Evolutionary conservation across 2,329 filamentous ascomycete species (phyloP).

Genomic region (Dendryphion nanum): DNA sequence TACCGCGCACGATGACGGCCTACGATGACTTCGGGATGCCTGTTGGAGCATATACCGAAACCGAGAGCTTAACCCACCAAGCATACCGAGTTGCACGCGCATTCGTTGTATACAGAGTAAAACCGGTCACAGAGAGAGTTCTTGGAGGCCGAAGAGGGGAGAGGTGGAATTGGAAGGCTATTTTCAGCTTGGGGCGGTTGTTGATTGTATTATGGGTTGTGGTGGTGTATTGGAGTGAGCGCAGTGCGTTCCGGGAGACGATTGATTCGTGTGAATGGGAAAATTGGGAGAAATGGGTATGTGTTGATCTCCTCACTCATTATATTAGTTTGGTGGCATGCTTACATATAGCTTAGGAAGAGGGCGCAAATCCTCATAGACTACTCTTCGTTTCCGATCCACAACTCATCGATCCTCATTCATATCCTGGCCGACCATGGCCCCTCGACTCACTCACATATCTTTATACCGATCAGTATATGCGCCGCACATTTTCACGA

Average conservation of each 20-base stretch:
- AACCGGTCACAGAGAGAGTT: slow-evolving; percentile 18
- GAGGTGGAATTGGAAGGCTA: slow-evolving; percentile 22
- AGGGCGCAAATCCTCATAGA: slow-evolving; percentile 75
- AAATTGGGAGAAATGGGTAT: slow-evolving; percentile 90
- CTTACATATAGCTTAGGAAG: slow-evolving; percentile 57
- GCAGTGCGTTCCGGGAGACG: slow-evolving; percentile 69
- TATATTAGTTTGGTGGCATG: slow-evolving; percentile 1
- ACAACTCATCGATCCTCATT: slow-evolving; percentile 89
- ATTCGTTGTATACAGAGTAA: slow-evolving; percentile 29
- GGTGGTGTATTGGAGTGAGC: slow-evolving; percentile 81
- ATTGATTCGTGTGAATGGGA: slow-evolving; percentile 76
- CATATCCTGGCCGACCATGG: slow-evolving; percentile 83
- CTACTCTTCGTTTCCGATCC: slow-evolving; percentile 85
- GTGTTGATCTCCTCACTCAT: no score
- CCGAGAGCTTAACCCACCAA: slow-evolving; percentile 33
- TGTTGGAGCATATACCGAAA: slow-evolving; percentile 36
- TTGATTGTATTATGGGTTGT: slow-evolving; percentile 73
- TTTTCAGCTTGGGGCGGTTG: slow-evolving; percentile 39
- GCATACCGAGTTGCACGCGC: slow-evolving; percentile 27
- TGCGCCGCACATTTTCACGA: slow-evolving; percentile 76
- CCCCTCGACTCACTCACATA: slow-evolving; percentile 66
- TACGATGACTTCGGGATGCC: slow-evolving; percentile 42
- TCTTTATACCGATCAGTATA: slow-evolving; percentile 83
- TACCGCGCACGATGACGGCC: slow-evolving; percentile 28
- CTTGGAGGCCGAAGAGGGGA: slow-evolving; percentile 11